A percentile compares a stretch with the other conserved stretches of the same genome.
Conservation (phyloP, 2,329 filamentous ascomycete species). For the Cyanodermella asteris region DNA sequence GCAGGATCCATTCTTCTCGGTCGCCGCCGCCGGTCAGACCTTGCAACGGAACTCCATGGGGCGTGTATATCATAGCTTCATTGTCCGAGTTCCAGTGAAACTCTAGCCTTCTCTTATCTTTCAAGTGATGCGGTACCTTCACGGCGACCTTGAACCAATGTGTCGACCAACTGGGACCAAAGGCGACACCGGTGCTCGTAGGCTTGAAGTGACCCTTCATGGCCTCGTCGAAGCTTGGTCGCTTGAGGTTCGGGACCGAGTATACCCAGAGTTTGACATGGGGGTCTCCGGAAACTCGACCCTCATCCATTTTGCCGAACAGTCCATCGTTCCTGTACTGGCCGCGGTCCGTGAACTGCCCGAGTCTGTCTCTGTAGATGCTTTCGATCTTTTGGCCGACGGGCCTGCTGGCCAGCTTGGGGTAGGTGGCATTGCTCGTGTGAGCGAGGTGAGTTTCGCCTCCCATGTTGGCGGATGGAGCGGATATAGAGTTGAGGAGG, state of each 20-base stretch:
- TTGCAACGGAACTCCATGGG: slow-evolving; percentile 75
- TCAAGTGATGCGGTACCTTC: slow-evolving; percentile 51
- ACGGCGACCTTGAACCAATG: slow-evolving; percentile 87
- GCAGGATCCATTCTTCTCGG: slow-evolving; percentile 76
- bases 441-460: slow-evolving; percentile 8
- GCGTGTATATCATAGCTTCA: slow-evolving; percentile 84
- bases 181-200: slow-evolving; percentile 53
- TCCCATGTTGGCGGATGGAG: slow-evolving; percentile 5
- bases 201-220: slow-evolving; percentile 52
- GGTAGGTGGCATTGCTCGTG: slow-evolving; percentile 19
- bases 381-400: slow-evolving; percentile 61
- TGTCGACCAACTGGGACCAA: slow-evolving; percentile 90
- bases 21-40: slow-evolving; percentile 81
- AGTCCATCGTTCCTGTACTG: slow-evolving; percentile 62
- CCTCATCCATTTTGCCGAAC: slow-evolving; percentile 50
- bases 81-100: slow-evolving; percentile 92
- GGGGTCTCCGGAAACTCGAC: slow-evolving; percentile 41
- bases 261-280: slow-evolving; percentile 73
- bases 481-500: not conserved
- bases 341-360: slow-evolving; percentile 56
- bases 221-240: slow-evolving; percentile 75
- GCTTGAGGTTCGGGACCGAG: slow-evolving; percentile 54
- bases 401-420: slow-evolving; percentile 27
- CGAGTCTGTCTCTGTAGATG: slow-evolving; percentile 68
- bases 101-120: slow-evolving; percentile 63